Evolutionary conservation across 257 asterid genomes (phyloP), one percentile per base, ranked within the genome.

Genomic region (Datura wrightii): DNA sequence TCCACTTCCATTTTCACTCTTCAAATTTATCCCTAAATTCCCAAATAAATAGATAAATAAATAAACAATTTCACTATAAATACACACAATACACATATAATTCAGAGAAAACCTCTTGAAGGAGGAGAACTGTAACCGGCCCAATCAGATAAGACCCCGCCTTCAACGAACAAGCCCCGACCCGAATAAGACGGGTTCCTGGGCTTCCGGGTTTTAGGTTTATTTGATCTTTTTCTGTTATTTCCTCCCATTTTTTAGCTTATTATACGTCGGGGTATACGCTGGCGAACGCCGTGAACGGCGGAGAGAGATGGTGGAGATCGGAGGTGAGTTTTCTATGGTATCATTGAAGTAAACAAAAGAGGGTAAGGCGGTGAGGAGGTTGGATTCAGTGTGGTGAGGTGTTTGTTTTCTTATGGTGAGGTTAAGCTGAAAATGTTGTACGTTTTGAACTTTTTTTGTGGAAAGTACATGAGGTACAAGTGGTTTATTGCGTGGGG

Each of bases 141-240:
- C 97, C 97, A 94, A 87, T 96, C 95, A n/a, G 94, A 89, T 62
- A 96, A 85, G 41, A 89, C 62, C 54, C 99, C 98, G 19, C 99
- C 99, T 83, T 90, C 95, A 8, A 94, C 94, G 80, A 94, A 96
- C 83, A 91, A 91, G 42, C 90, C 91, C 67, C 85, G 94, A 74
- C 78, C 87, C 80, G 92, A 86, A 71, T 91, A 83, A 70, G 92
- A 80, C 48, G 86, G 41, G 11, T 85, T 56, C 50, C 87, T 88
- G 16, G 87, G 82, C 78, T 87, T 85, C 9, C 93, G 89, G 84
- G 88, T 85, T 79, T 84, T 93, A 3, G 92, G 63, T 90, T 92
- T 92, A 76, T 67, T 92, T 85, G 85, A 63, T 48, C 80, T 90
- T 84, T 89, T 94, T 72, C 89, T 85, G 86, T 85, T 69, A 24